Base-by-base conservation (phyloP, 495 filamentous ascomycete genomes). In the Trichoderma asperelloides region DNA sequence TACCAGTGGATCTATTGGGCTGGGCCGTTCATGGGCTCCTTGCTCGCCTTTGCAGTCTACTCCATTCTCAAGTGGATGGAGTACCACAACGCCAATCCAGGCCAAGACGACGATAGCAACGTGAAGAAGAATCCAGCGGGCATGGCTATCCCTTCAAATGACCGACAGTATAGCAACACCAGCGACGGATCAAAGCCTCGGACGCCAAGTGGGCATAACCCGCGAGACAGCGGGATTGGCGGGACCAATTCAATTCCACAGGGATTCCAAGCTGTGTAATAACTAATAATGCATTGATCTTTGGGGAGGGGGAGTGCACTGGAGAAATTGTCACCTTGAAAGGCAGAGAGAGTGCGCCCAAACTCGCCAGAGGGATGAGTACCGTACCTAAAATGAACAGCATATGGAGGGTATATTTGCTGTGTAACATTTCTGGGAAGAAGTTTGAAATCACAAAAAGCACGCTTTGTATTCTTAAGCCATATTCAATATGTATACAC, bases 1-100 rank as follows among this genome's bases (percentile, higher is more conserved):
- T 80, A 86, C 77, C 84, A 86, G 66, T 87, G 85, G 86, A 85
- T 86, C 65, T 85, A 84, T 68, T 86, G 78, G 79, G 70, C 84
- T 62, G 82, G 82, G 12, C 83, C 83, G 37, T 70, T 70, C 25
- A 55, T 74, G 15, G 80, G 80, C 27, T 57, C 75, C 0, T 21
- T 87, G 16, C 73, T 89, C 5, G 87, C 88, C 0, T 81, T 78
- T 4, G 82, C 76, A 6, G 84, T 89, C 70, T 89, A 87, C 72
- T 77, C 77, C 40, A 70, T 88, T 33, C 77, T 88, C 49, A 82
- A 86, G 68, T 68, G 78, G 11, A 78, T 90, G 60, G 82, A 86
- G 68, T 91, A 90, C 72, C 82, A 91, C 73, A 83, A 81, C 15
- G 87, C 86, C 68, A 92, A 91, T 18, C 67, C 67, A 9, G 63